Evolutionary conservation across 176 grass and related monocot genomes (phyloP).

Genomic region (Eremochloa ophiuroides): DNA sequence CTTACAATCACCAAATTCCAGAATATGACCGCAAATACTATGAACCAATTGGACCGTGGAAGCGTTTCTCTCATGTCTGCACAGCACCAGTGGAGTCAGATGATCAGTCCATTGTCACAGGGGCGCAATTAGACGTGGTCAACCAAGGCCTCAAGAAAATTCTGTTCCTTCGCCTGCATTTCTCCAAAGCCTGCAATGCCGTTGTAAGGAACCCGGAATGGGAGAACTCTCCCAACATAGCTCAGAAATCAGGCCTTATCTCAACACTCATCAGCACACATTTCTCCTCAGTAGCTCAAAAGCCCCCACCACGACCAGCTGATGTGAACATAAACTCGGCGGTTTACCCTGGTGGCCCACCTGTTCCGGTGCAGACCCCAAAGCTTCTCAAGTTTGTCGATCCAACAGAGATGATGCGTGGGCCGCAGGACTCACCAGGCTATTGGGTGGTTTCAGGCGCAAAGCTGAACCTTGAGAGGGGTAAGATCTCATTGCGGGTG

Average conservation of each 20-base stretch:
- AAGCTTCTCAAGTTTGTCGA: conserved; percentile 93
- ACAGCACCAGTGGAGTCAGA: conserved; percentile 82
- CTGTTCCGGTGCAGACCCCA: conserved; percentile 65
- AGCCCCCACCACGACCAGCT: conserved; percentile 49
- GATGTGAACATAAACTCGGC: conserved; percentile 95
- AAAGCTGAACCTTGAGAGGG: conserved; percentile 79
- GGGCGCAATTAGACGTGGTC: conserved; percentile 70
- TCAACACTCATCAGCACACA: conserved; percentile 94
- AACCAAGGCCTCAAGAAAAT: conserved; percentile 83
- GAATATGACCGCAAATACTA: conserved; percentile 73
- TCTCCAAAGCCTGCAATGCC: conserved; percentile 58
- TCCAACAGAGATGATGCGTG: conserved; percentile 73
- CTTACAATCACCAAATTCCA: conserved; percentile 39
- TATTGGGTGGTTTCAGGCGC: conserved; percentile 96
- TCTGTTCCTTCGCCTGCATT: conserved; percentile 74
- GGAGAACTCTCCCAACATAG: conserved; percentile 83
- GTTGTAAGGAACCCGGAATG: conserved; percentile 58
- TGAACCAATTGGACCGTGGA: conserved; percentile 79
- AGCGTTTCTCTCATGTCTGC: conserved; percentile 87
- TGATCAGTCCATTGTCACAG: conserved; percentile 65
- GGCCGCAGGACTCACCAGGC: conserved; percentile 80
- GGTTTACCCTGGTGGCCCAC: conserved; percentile 82
- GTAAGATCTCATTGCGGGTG: conserved; percentile 83
- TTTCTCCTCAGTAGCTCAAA: conserved; percentile 74
- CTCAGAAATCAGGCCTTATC: conserved; percentile 89